Conservation (phyloP, 805 yeast genomes). For the Candida methanosorbosa region DNA sequence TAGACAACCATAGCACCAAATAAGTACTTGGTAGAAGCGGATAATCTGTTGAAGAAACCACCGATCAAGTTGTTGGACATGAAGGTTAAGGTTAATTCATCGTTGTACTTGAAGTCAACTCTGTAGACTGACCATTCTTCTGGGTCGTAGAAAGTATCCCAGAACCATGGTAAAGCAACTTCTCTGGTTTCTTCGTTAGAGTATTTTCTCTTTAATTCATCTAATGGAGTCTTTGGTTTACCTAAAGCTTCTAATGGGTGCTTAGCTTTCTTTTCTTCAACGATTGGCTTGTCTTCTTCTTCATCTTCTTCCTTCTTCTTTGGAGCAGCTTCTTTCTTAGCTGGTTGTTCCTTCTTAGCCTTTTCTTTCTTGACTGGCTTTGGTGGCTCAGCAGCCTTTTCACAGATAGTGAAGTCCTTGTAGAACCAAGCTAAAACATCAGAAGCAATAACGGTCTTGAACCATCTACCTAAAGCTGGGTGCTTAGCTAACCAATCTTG, state of each 20-base stretch:
- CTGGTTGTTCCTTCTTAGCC: constrained; percentile 29
- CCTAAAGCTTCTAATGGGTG: constrained; percentile 89
- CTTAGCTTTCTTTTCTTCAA: constrained; percentile 67
- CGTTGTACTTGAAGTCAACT: constrained; percentile 96
- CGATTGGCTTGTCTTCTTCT: constrained; percentile 30
- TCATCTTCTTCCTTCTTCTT: constrained; percentile 27
- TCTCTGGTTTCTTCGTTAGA: constrained; percentile 96
- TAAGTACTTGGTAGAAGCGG: constrained; percentile 87
- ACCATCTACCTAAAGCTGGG: constrained; percentile 40
- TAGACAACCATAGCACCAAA: constrained; percentile 91
- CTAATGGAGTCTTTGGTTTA: constrained; percentile 57
- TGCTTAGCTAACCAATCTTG: constrained; percentile 31
- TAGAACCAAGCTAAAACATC: constrained; percentile 31
- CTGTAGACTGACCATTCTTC: constrained; percentile 92
- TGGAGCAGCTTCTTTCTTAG: constrained; percentile 21
- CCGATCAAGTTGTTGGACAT: constrained; percentile 98
- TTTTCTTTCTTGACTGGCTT: constrained; percentile 65
- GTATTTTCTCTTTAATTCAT: constrained; percentile 94
- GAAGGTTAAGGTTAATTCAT: constrained; percentile 87
- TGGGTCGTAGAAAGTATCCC: constrained; percentile 83
- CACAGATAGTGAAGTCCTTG: constrained; percentile 44
- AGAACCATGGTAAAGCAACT: constrained; percentile 95
- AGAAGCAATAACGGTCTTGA: constrained; percentile 23
- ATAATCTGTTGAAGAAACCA: constrained; percentile 94
- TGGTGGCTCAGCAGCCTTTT: constrained; percentile 49